These are phyloP conservation scores for Elongisporangium undulatum DNA, from an alignment of 352 stramenopile species.

Conservation along the genomic window DNA sequence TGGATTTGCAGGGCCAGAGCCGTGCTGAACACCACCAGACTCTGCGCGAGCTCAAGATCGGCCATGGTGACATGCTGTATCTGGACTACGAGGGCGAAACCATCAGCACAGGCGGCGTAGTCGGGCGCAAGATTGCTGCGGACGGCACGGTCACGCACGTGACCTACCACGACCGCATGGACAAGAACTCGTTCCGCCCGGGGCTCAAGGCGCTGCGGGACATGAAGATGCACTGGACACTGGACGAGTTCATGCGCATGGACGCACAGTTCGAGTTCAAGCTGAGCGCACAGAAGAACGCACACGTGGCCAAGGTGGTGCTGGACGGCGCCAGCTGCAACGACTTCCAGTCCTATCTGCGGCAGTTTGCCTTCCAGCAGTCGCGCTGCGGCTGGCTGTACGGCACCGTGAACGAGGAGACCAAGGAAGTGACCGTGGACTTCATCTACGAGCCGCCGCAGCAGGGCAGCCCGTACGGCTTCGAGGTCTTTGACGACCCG, in stretches of 20 bases:
- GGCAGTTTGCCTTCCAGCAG: conserved; percentile 91
- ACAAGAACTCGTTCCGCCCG: conserved; percentile 91
- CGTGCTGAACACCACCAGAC: conserved; percentile 43
- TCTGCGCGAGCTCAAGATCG: conserved; percentile 47
- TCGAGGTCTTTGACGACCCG: conserved; percentile 92
- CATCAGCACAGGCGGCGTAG: conserved; percentile 34
- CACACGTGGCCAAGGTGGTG: conserved; percentile 76
- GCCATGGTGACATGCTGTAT: conserved; percentile 80
- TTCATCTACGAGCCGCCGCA: conserved; percentile 97
- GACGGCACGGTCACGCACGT: conserved; percentile 79
- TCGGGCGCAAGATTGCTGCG: conserved; percentile 73
- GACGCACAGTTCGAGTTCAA: conserved; percentile 98
- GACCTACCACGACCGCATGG: conserved; percentile 65
- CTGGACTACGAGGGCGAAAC: conserved; percentile 73
- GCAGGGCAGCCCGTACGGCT: conserved; percentile 83
- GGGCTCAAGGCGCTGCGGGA: conserved; percentile 94
- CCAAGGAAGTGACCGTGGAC: conserved; percentile 89
- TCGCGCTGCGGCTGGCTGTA: conserved; percentile 95
- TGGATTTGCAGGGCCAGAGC: conserved; percentile 44
- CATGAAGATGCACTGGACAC: conserved; percentile 99
- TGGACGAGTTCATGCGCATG: conserved; percentile 97
- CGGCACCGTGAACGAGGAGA: conserved; percentile 84
- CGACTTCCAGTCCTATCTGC: conserved; percentile 90
- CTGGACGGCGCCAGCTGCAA: conserved; percentile 87
- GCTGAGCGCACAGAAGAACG: conserved; percentile 91